Evolutionary conservation across 345 rosid genomes (phyloP).

Genomic region (Sonneratia caseolaris): DNA sequence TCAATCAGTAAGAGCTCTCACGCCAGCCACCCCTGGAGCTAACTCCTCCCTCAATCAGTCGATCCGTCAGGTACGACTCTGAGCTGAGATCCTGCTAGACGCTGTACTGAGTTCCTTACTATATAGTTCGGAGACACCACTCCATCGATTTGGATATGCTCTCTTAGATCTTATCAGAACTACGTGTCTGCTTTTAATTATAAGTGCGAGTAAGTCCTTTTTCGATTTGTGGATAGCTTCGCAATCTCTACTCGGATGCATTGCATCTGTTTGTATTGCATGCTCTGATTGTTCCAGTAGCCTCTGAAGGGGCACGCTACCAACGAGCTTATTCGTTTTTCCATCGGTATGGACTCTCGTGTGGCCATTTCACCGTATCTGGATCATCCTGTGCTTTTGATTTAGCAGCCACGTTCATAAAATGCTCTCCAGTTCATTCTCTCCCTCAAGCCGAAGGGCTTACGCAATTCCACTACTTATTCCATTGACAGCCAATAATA

Average conservation of each 20-base stretch:
- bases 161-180: background rate
- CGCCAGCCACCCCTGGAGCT: background rate
- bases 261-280: background rate
- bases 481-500: background rate
- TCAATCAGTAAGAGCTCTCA: background rate
- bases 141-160: background rate
- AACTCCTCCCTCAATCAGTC: background rate
- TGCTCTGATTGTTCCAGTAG: background rate
- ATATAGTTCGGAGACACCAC: background rate
- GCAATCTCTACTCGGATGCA: background rate
- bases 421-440: background rate
- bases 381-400: background rate
- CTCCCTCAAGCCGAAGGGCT: background rate
- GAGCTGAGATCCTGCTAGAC: background rate
- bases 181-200: background rate
- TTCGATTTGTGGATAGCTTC: background rate
- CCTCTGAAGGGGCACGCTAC: background rate
- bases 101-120: background rate
- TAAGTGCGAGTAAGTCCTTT: background rate
- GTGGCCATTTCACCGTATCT: background rate
- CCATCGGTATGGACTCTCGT: background rate
- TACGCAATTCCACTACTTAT: background rate
- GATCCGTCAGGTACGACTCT: background rate
- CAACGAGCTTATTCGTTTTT: background rate
- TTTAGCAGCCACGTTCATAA: background rate